Base-by-base conservation (phyloP, 345 rosid genomes). In the Linum tenue region DNA sequence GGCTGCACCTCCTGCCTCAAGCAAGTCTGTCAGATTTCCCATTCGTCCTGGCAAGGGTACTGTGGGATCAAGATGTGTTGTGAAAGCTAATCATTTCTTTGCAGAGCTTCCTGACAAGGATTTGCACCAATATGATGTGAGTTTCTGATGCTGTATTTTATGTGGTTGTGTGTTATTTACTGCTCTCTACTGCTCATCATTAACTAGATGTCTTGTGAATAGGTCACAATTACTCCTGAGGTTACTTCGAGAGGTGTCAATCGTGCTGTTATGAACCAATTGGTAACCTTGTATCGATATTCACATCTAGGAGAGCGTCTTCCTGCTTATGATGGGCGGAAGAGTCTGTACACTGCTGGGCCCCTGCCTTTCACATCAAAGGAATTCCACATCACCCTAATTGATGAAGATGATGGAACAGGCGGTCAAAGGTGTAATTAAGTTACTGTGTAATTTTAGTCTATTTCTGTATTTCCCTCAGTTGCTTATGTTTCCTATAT, bases 1-100 rank as follows among this genome's bases (percentile, higher is more conserved):
- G 69, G 82, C 85, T 55, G 42, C 62, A 6, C 92, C 71, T 1
- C 78, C 96, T 10, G 67, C 86, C 2, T 95, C 98, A 7, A 87
- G 79, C 68, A 79, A 76, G 68, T 70, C 66, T 40, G 72, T 72
- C 44, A 64, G 69, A 44, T 76, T 79, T 64, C 75, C 71, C 5
- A 39, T 11, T 8, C 70, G 77, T 53, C 75, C 81, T 55, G 80
- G 76, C 5, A 70, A 63, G 62, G 81, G 81, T 16, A 69, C 68
- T 41, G 16, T 69, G 59, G 81, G 81, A 17, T 66, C 62, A 6
- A 75, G 64, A 39, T 77, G 81, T 66, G 39, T 77, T 11, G 80
- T 76, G 43, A 80, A 77, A 65, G 83, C 83, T 39, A 80, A 80
- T 65, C 80, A 80, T 65, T 80, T 80, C 60, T 75, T 77, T 17